Conservation (phyloP, 345 rosid genomes). For the Hypericum perforatum region DNA sequence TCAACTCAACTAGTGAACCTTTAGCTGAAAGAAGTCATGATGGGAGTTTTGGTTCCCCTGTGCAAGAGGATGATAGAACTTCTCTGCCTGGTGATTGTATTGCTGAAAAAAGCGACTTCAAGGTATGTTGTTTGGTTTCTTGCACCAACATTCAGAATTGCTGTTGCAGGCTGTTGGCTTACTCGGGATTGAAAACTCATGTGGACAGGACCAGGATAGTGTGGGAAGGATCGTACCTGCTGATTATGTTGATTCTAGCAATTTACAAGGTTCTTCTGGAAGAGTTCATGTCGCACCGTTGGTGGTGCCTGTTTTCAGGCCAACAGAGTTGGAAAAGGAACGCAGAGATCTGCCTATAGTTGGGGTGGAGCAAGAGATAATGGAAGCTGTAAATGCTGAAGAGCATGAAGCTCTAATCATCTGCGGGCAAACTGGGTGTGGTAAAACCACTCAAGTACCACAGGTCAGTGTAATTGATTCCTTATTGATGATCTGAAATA, state of each 20-base stretch:
- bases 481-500: neutral
- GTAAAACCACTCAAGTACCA: conserved; percentile 96
- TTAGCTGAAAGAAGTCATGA: conserved; percentile 20
- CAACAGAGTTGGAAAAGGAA: conserved; percentile 52
- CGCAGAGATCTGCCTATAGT: conserved; percentile 86
- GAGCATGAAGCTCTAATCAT: conserved; percentile 49
- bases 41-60: conserved; percentile 4
- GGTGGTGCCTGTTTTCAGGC: conserved; percentile 67
- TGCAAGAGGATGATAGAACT: conserved; percentile 14
- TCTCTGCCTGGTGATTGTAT: conserved; percentile 9
- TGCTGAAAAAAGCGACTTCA: conserved; percentile 12
- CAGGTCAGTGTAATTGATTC: conserved; percentile 44
- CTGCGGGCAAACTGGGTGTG: conserved; percentile 93
- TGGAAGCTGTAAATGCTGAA: conserved; percentile 64
- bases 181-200: conserved; percentile 13
- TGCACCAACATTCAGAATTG: neutral
- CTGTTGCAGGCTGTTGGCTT: conserved; percentile 5
- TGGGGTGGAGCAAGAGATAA: conserved; percentile 98
- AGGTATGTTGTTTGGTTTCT: conserved; percentile 27
- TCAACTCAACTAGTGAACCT: conserved; percentile 9
- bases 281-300: conserved; percentile 31
- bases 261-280: conserved; percentile 17
- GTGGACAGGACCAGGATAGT: conserved; percentile 24
- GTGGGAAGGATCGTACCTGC: conserved; percentile 16
- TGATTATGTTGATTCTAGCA: conserved; percentile 10